Percentiles rank a stretch among this genome's conserved stretches.
These are phyloP conservation scores for Cercis canadensis DNA, from an alignment of 306 rosid species.

Conservation along the genomic window DNA sequence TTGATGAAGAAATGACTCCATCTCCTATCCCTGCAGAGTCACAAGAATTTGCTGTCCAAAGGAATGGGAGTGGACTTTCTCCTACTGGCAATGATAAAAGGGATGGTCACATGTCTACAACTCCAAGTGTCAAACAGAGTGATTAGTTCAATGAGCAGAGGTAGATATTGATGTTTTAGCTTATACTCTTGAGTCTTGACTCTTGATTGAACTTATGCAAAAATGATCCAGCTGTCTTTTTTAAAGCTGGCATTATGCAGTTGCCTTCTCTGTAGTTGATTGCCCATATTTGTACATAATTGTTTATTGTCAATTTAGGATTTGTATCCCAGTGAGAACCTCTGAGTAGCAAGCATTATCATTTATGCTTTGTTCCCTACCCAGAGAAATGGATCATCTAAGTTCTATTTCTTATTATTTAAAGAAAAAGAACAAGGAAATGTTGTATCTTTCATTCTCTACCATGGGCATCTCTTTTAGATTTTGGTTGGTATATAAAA, in stretches of 20 bases:
- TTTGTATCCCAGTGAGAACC: conserved; percentile 16
- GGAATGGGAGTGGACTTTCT: conserved; percentile 57
- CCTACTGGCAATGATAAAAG: conserved; percentile 61
- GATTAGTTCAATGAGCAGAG: conserved; percentile 46
- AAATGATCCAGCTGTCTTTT: conserved; percentile 65
- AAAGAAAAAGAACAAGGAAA: neutral
- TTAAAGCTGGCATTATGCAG: conserved; percentile 63
- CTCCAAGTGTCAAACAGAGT: conserved; percentile 49
- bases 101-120: conserved; percentile 58
- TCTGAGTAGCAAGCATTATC: neutral
- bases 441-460: neutral
- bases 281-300: conserved; percentile 36
- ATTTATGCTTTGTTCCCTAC: conserved; percentile 17
- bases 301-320: conserved; percentile 33
- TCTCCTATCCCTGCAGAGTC: conserved; percentile 51
- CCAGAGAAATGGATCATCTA: conserved; percentile 1
- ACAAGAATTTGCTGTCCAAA: conserved; percentile 63
- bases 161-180: conserved; percentile 32
- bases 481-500: too few relatives aligned
- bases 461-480: too few relatives aligned
- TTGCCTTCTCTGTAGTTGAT: conserved; percentile 25
- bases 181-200: conserved; percentile 9
- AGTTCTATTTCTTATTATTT: neutral
- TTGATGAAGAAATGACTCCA: conserved; percentile 67
- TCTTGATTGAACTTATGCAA: conserved; percentile 31